A percentile compares a stretch with the other conserved stretches of the same genome.
These are phyloP conservation scores for Calonectria crousiana DNA, from an alignment of 2,329 filamentous ascomycete genomes.

Conservation along the genomic window DNA sequence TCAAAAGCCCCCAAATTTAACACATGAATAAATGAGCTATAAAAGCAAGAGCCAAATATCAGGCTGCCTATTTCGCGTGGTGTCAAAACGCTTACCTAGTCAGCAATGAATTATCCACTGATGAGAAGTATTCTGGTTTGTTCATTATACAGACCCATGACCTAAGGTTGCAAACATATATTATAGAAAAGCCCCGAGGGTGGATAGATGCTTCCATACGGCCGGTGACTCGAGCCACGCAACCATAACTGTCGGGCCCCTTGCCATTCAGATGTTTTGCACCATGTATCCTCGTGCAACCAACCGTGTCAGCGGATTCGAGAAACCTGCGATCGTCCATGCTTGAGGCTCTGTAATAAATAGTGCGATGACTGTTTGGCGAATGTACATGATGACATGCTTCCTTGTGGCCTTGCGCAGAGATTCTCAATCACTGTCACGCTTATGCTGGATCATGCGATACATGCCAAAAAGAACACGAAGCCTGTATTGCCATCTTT, in stretches of 20 bases:
- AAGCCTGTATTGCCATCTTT: not conserved
- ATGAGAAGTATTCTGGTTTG: no score
- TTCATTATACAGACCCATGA: no score
- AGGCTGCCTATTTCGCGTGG: no score
- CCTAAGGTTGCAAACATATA: no score
- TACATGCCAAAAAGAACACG: not conserved
- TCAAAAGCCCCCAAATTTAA: no score
- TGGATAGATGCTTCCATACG: not conserved
- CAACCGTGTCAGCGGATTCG: not conserved
- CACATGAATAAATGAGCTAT: no score
- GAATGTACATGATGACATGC: not conserved
- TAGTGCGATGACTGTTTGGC: not conserved
- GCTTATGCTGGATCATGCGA: not conserved
- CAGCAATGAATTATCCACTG: no score
- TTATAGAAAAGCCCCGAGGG: not conserved
- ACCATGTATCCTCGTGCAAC: not conserved
- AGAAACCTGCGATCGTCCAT: not conserved
- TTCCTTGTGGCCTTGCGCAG: not conserved
- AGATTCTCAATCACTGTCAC: not conserved
- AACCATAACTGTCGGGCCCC: not conserved
- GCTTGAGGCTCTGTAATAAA: not conserved
- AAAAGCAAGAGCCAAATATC: no score
- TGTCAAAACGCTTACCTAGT: no score
- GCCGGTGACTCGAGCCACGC: not conserved
- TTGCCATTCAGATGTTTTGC: not conserved